Conservation (phyloP, 2,329 filamentous ascomycete species). For the Sporothrix globosa region DNA sequence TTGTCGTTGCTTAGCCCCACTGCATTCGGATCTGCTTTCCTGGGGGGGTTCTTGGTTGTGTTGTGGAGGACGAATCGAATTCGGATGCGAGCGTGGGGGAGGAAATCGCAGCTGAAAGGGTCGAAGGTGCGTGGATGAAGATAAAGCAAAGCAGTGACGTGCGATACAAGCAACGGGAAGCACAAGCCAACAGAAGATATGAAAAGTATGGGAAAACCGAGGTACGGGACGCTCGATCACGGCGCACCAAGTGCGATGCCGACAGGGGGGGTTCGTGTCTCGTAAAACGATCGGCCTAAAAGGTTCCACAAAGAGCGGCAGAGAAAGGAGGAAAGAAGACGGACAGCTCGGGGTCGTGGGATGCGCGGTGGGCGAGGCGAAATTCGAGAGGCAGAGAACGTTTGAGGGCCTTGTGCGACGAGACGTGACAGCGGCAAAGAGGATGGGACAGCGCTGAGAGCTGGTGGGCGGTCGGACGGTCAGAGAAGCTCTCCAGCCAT, state of each 20-base stretch:
- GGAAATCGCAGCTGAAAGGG: not conserved
- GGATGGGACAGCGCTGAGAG: not conserved
- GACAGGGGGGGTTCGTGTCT: not conserved
- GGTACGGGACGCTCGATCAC: not conserved
- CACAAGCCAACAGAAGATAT: no score
- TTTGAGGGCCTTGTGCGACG: not conserved
- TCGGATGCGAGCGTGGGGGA: not conserved
- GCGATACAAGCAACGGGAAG: no score
- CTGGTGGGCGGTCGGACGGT: not conserved
- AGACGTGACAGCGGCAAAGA: no score
- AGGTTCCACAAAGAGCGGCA: not conserved
- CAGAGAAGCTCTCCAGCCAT: no score
- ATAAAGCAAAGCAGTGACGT: no score
- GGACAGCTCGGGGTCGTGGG: not conserved
- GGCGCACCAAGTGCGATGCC: not conserved
- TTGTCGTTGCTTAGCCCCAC: constrained; percentile 3
- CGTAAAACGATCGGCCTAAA: not conserved
- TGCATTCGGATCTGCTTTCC: not conserved
- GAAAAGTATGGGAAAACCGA: not conserved
- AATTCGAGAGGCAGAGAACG: not conserved
- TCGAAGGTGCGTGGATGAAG: no score
- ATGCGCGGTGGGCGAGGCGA: not conserved
- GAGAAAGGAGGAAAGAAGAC: not conserved
- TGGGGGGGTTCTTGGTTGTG: not conserved
- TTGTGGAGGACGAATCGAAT: not conserved